Percentiles rank a stretch among this genome's conserved stretches.
Conservation (phyloP, 371 early-diverging fungal genomes). For the Circinella umbellata region DNA sequence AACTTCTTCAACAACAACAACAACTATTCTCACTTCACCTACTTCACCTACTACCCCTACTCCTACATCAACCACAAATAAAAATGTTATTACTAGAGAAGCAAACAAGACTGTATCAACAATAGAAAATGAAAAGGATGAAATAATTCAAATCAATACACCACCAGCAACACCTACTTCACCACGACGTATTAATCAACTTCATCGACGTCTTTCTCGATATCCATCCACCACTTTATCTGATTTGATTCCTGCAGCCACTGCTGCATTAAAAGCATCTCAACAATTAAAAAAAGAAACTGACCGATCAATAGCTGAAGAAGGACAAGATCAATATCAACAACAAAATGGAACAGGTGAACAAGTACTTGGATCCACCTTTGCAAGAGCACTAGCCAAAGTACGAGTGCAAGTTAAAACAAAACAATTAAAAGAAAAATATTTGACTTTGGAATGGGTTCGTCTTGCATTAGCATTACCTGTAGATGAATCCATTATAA, state of each 20-base stretch:
- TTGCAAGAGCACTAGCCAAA: constrained; percentile 45
- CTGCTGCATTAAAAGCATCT: constrained; percentile 33
- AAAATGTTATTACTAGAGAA: no score
- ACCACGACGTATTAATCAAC: constrained; percentile 14
- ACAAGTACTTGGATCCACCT: constrained; percentile 22
- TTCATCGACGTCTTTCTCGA: constrained; percentile 21
- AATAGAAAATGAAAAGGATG: no score
- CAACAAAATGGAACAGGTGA: not conserved
- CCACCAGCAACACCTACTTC: not conserved
- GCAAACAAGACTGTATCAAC: no score
- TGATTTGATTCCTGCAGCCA: constrained; percentile 48
- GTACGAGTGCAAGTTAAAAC: constrained; percentile 46
- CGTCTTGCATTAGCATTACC: constrained; percentile 42
- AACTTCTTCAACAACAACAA: no score
- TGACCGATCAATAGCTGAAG: not conserved
- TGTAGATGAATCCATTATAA: constrained; percentile 40
- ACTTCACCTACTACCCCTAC: no score
- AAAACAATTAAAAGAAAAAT: constrained; percentile 44
- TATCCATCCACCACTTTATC: constrained; percentile 31
- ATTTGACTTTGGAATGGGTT: constrained; percentile 53
- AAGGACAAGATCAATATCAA: not conserved
- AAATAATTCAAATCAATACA: no score
- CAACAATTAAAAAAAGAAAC: constrained; percentile 5
- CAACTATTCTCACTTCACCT: no score
- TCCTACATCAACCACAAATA: no score